Base-by-base conservation (phyloP, 768 basidiomycete genomes). In the Lactarius evosmus region DNA sequence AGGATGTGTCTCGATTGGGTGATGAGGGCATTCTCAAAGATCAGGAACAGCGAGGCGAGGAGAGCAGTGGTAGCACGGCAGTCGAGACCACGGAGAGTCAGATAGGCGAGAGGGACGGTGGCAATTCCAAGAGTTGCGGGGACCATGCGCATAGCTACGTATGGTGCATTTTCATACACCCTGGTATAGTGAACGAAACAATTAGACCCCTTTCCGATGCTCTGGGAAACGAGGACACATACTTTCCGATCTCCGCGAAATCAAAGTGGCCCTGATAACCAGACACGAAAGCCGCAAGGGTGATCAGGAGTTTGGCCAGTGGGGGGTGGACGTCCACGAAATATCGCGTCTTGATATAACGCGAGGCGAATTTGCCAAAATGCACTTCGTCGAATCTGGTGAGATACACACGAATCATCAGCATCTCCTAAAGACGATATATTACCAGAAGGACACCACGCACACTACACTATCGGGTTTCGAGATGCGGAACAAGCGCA, bases 211-310 rank as follows among this genome's bases (percentile, higher is more conserved):
- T 11, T 44, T 41, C 40, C 6, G 46, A 55, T 12, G 7, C 6
- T 19, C 8, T 12, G 11, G 0, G 66, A 27, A 49, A 27, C 22
- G 46, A 27, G 9, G 12, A 22, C 70, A 80, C 89, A 54, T 72
- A 95, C 95, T 95, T 95, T 80, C 86, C 95, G 67, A 98, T 98
- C 58, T 98, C 95, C 73, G 96, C 93, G 74, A 98, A 99, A 74
- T 98, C 96, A 74, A 98, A 98, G 30, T 89, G 79, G 0, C 97
- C 97, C 68, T 96, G 82, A 69, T 90, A 99, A 22, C 97, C 93
- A 50, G 83, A 89, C 16, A 97, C 58, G 70, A 88, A 95, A 1
- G 84, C 95, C 8, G 92, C 91, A 38, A 98, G 81, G 0, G 96
- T 98, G 69, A 99, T 95, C 58, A 99, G 79, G 30, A 99, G 81